phyloP scores from a whole-genome alignment of 2,329 filamentous ascomycete genomes.

The Scortechinia acanthostroma region DNA sequence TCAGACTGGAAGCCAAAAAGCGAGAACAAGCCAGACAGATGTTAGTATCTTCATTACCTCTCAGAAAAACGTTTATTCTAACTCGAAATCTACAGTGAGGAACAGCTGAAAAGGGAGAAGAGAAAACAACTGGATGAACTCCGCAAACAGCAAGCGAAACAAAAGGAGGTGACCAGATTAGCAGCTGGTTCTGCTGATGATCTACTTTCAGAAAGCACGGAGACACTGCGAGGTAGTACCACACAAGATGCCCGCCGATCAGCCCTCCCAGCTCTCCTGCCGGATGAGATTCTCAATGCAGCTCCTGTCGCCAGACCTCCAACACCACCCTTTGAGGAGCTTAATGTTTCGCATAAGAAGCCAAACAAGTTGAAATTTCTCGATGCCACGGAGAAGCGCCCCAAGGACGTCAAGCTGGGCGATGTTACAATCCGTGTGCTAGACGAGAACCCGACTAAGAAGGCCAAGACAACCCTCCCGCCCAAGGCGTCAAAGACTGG shows the following conservation, averaged over 20 bases:
- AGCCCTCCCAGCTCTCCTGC: slow-evolving; percentile 37
- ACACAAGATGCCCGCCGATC: slow-evolving; percentile 22
- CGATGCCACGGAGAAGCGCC: slow-evolving; percentile 32
- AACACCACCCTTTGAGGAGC: slow-evolving; percentile 28
- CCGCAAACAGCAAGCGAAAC: slow-evolving; percentile 16
- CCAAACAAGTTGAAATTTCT: slow-evolving; percentile 37
- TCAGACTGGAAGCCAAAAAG: slow-evolving; percentile 26
- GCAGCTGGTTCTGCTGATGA: slow-evolving; percentile 23
- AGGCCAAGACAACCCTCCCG: slow-evolving; percentile 22
- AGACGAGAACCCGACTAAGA: slow-evolving; percentile 14
- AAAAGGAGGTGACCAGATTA: slow-evolving; percentile 4
- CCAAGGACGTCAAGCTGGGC: slow-evolving; percentile 39
- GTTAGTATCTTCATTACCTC: slow-evolving; percentile 12
- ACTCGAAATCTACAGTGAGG: slow-evolving; percentile 6
- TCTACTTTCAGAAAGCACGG: slow-evolving; percentile 26
- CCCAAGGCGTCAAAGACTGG: slow-evolving; percentile 32
- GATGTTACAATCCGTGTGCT: slow-evolving; percentile 38
- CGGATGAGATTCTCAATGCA: slow-evolving; percentile 37
- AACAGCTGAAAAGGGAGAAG: slow-evolving; percentile 25
- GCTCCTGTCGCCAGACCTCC: slow-evolving; percentile 31
- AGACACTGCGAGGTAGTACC: slow-evolving; percentile 24
- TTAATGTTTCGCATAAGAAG: slow-evolving; percentile 12
- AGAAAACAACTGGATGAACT: slow-evolving; percentile 9
- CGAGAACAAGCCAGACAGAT: slow-evolving; percentile 22
- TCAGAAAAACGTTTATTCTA: slow-evolving; percentile 4